phyloP scores from a whole-genome alignment of 805 yeast genomes.

The Hanseniaspora vineae region DNA sequence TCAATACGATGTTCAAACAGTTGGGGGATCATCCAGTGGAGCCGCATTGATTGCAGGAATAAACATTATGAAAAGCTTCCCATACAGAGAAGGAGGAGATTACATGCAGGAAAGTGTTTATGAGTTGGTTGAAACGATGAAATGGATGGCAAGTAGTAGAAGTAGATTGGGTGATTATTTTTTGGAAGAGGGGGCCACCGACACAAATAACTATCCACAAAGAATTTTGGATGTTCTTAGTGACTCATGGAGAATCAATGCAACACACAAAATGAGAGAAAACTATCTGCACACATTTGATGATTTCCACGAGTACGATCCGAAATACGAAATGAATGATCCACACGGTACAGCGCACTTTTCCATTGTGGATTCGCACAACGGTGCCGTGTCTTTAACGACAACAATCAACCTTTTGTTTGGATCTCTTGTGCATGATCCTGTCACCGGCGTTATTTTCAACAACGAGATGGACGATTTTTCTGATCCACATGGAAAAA shows the following conservation, averaged over 20 bases:
- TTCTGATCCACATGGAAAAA: constrained; percentile 38
- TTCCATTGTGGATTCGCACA: constrained; percentile 58
- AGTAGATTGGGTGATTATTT: constrained; percentile 65
- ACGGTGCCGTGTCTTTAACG: constrained; percentile 77
- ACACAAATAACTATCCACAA: constrained; percentile 13
- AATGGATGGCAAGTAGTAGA: constrained; percentile 83
- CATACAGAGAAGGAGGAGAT: constrained; percentile 31
- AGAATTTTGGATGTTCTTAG: constrained; percentile 34
- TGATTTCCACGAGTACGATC: constrained; percentile 63
- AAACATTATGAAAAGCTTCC: constrained; percentile 41
- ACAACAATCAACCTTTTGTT: constrained; percentile 77
- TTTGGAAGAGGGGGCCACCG: constrained; percentile 7
- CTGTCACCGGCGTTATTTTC: constrained; percentile 65
- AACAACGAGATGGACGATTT: constrained; percentile 95
- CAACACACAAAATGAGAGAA: constrained; percentile 34
- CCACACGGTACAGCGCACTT: constrained; percentile 89
- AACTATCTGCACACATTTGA: constrained; percentile 32
- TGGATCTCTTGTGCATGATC: constrained; percentile 77
- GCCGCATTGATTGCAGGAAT: constrained; percentile 69
- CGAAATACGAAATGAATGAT: constrained; percentile 63
- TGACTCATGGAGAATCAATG: constrained; percentile 43
- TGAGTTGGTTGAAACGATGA: constrained; percentile 72
- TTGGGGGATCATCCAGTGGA: constrained; percentile 74
- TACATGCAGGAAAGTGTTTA: constrained; percentile 41
- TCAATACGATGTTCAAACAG: constrained; percentile 36